Evolutionary conservation across 1,139 yeast species (phyloP), one percentile per base, ranked within the genome.

Genomic region (Lodderomyces jiufengensis): DNA sequence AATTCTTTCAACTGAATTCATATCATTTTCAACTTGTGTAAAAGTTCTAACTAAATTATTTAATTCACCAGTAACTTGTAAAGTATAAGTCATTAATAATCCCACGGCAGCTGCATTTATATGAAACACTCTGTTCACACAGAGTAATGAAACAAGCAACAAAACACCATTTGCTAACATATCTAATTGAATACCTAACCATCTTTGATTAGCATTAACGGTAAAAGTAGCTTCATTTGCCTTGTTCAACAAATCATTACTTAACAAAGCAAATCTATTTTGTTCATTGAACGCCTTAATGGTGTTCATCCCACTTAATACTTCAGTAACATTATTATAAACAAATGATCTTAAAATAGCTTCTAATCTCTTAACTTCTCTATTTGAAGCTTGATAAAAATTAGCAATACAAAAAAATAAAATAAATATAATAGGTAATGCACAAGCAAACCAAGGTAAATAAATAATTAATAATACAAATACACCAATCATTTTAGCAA

Each of bases 1-100:
- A 36, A 87, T 59, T 54, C 96, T 73, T 61, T 87, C 95, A n/a
- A 81, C 92, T 6, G 94, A 79, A 51, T 84, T 84, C 87, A 86
- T 75, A 51, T 82, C 83, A 57, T 84, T 85, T 54, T 86, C 95
- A 22, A 83, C 76, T 51, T 79, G 80, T 1, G 95, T 84, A 42
- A 66, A 59, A 4, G 80, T 65, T 52, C 79, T 62, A 34, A 78
- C 56, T 39, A 75, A 58, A 55, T 73, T 54, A 3, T 74, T 61
- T 41, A 78, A 61, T 38, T 66, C 61, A 24, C 72, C 69, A 2
- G 78, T 70, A 36, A 78, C 62, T 39, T 67, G 70, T 33, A 76
- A 57, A 14, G 76, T 73, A 54, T 78, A 80, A 1, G 87, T 73
- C 33, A 85, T 56, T 36, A 85, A 70, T 43, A 85, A 69, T 55